Evolutionary conservation across 768 basidiomycete species (phyloP).

Genomic region (Suillus subaureus): DNA sequence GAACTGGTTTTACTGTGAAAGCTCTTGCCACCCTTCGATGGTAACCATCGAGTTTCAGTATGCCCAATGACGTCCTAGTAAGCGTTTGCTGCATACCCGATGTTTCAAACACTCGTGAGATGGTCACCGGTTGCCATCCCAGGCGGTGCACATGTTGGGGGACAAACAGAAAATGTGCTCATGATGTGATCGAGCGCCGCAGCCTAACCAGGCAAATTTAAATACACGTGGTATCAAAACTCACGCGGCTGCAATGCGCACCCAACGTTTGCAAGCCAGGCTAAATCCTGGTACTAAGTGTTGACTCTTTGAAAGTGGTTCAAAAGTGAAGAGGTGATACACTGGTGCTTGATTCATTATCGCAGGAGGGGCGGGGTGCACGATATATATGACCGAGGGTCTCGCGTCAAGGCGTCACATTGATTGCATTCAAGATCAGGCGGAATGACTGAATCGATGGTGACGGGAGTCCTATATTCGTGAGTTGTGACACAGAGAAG

Average conservation of each 20-base stretch:
- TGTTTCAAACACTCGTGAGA: constrained; percentile 1
- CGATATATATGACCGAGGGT: constrained; percentile 45
- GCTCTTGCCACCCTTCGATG: not conserved
- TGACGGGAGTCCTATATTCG: not conserved
- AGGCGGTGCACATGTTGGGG: not conserved
- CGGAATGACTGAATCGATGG: not conserved
- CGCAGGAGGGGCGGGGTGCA: constrained; percentile 67
- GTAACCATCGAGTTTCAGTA: constrained; percentile 2
- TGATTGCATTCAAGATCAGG: not conserved
- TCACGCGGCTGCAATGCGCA: not conserved
- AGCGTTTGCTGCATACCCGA: constrained; percentile 9
- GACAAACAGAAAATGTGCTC: not conserved
- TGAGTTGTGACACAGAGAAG: not conserved
- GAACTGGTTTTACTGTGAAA: constrained; percentile 72
- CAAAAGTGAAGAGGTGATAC: constrained; percentile 28
- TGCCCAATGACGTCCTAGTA: constrained; percentile 46
- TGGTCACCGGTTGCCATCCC: constrained; percentile 23
- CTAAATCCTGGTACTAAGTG: constrained; percentile 33
- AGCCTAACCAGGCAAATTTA: not conserved
- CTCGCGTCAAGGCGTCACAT: not conserved
- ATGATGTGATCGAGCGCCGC: not conserved
- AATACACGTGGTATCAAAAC: not conserved
- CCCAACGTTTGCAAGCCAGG: not conserved
- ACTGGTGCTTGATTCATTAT: constrained; percentile 53
- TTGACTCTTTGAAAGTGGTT: not conserved